phyloP scores from a whole-genome alignment of 1,284 basidiomycete species.

The Cerioporus squamosus region DNA sequence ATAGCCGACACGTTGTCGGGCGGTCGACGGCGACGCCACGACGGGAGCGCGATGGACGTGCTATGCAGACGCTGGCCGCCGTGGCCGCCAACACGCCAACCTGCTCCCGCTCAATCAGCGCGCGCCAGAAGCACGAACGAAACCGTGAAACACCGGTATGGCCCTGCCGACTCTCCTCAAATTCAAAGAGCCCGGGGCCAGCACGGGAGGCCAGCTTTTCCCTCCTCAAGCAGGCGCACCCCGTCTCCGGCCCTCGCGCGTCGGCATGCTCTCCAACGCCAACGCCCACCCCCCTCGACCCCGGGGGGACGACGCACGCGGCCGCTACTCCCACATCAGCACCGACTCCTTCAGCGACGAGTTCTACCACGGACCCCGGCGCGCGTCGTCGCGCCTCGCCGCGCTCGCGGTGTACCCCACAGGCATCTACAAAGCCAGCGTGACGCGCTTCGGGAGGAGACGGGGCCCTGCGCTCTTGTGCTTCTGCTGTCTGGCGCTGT shows the following conservation, averaged over 20 bases:
- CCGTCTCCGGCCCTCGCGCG: conserved; percentile 14
- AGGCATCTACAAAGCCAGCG: conserved; percentile 59
- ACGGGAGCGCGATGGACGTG: neutral
- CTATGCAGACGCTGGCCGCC: no score
- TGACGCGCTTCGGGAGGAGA: conserved; percentile 62
- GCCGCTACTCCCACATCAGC: conserved; percentile 45
- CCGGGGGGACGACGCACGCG: conserved; percentile 7
- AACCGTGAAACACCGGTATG: conserved; percentile 1
- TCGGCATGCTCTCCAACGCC: conserved; percentile 5
- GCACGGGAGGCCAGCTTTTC: neutral
- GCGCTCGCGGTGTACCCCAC: conserved; percentile 56
- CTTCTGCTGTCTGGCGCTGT: conserved; percentile 49
- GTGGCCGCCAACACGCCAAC: neutral
- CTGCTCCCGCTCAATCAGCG: neutral
- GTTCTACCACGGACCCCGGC: conserved; percentile 22
- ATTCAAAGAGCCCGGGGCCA: conserved; percentile 2
- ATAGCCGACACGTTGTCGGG: neutral
- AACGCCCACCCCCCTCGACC: neutral
- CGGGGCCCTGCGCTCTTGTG: conserved; percentile 55
- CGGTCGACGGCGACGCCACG: neutral
- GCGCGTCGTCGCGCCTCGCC: conserved; percentile 37
- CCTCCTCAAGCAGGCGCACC: conserved; percentile 3
- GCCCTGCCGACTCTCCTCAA: conserved; percentile 11
- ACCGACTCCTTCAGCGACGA: conserved; percentile 56
- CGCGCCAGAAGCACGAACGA: neutral